Base-by-base conservation (phyloP, 805 yeast species). In the Candida multigemmis region DNA sequence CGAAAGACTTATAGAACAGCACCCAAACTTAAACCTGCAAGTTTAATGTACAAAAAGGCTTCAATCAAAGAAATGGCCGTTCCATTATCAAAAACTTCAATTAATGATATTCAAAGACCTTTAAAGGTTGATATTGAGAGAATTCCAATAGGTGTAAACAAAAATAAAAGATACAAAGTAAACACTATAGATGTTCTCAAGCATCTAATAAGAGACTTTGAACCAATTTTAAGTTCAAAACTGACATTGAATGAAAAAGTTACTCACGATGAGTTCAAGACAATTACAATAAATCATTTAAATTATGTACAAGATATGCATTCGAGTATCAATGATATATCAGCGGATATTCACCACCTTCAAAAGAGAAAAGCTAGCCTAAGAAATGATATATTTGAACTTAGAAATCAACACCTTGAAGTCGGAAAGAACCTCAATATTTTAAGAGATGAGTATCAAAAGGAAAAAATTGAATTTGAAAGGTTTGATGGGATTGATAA, bases 171-270 rank as follows among this genome's bases (percentile, higher is more conserved):
- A 14, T 34, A 39, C 22, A 46, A 44, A 19, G 23, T 59, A 25
- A 52, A 49, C 28, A 54, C 63, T 2, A 26, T 60, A 3, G 67
- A 61, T 33, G 65, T 59, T 11, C 35, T 61, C 10, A 49, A 43
- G 25, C 56, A 53, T 26, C 40, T 56, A 16, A 48, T 59, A 7
- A 37, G 38, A 12, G 39, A 44, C 13, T 55, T 48, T 28, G 38
- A 41, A n/a, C 56, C 61, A 4, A 36, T 34, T 4, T n/a, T n/a
- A 18, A 12, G 2, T 24, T 26, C 10, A 27, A 33, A 23, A 40
- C 41, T 13, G 32, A 26, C 26, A 4, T 32, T 49, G 4, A 48
- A 46, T 19, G 51, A 48, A 15, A 26, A 35, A 21, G 25, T 38
- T 6, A 40, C 52, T 7, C 55, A 56, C 14, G 38, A 46, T 9